phyloP scores from a whole-genome alignment of 805 yeast genomes.

The Yamadazyma ubonensis region DNA sequence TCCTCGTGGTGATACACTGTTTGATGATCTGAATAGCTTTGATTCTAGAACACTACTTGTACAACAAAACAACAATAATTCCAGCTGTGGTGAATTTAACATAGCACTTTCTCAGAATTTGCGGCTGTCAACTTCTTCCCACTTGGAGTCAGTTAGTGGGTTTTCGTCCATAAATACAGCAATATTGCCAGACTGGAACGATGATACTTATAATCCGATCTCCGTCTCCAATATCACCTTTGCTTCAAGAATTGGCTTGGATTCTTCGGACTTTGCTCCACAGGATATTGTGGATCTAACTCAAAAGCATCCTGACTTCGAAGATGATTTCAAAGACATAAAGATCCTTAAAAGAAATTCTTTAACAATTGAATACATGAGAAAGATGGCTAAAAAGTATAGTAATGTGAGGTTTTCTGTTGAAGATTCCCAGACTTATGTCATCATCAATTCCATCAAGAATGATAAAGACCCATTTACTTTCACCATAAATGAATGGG shows the following conservation, averaged over 20 bases:
- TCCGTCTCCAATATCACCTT: background rate
- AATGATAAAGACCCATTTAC: background rate
- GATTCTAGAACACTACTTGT: too few relatives aligned
- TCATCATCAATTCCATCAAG: background rate
- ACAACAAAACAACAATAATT: too few relatives aligned
- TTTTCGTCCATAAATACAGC: too few relatives aligned
- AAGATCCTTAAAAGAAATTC: constrained; percentile 1
- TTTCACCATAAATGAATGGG: constrained; percentile 11
- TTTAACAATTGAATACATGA: constrained; percentile 6
- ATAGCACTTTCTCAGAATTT: too few relatives aligned
- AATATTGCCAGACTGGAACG: too few relatives aligned
- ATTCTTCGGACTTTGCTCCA: background rate
- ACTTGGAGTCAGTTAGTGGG: too few relatives aligned
- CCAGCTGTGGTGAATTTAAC: too few relatives aligned
- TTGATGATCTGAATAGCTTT: too few relatives aligned
- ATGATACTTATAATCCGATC: too few relatives aligned
- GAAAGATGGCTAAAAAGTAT: background rate
- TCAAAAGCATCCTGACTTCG: constrained; percentile 3
- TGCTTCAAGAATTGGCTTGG: too few relatives aligned
- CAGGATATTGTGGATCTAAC: constrained; percentile 12
- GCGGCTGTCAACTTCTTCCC: too few relatives aligned
- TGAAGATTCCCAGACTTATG: constrained; percentile 7
- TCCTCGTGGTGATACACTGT: too few relatives aligned
- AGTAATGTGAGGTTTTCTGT: constrained; percentile 3
- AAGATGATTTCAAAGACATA: constrained; percentile 5